Conservation (phyloP, 495 filamentous ascomycete genomes). For the Parachaetomium inaequale region DNA sequence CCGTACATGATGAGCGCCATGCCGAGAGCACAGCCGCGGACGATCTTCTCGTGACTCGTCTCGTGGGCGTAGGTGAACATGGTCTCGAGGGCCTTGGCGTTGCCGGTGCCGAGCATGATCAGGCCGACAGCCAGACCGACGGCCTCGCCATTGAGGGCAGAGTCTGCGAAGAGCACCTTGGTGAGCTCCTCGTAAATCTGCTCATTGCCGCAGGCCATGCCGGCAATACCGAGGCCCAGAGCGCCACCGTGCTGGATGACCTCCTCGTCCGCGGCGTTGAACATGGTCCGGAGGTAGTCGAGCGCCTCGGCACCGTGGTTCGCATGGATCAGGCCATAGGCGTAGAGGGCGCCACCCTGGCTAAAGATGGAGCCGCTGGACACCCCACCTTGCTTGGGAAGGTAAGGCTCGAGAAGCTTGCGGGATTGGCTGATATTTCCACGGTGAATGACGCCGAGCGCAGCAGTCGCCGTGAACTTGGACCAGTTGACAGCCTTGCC, state of each 20-base stretch:
- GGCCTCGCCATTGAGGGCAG: slow-evolving; percentile 93
- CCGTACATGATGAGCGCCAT: slow-evolving; percentile 99
- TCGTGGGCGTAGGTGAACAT: slow-evolving; percentile 98
- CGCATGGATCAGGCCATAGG: slow-evolving; percentile 92
- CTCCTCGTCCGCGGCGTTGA: slow-evolving; percentile 82
- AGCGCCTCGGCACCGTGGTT: slow-evolving; percentile 95
- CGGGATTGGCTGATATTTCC: slow-evolving; percentile 90
- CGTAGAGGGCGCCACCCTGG: slow-evolving; percentile 92
- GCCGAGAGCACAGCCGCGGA: slow-evolving; percentile 88
- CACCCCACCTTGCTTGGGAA: slow-evolving; percentile 70
- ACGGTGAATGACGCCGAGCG: slow-evolving; percentile 92
- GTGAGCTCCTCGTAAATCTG: slow-evolving; percentile 90
- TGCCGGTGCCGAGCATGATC: slow-evolving; percentile 95
- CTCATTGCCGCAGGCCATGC: slow-evolving; percentile 91
- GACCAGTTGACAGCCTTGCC: slow-evolving; percentile 99
- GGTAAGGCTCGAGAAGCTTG: slow-evolving; percentile 91
- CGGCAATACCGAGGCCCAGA: slow-evolving; percentile 90
- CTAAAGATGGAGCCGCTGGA: slow-evolving; percentile 82
- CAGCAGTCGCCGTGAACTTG: slow-evolving; percentile 97
- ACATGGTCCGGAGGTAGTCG: slow-evolving; percentile 81
- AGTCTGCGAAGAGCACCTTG: slow-evolving; percentile 82
- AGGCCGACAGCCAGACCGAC: slow-evolving; percentile 94
- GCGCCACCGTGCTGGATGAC: slow-evolving; percentile 97
- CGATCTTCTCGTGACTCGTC: slow-evolving; percentile 98
- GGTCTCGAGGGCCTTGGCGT: slow-evolving; percentile 81